These are phyloP conservation scores for Anisodus acutangulus DNA, from an alignment of 257 asterid species.

Conservation along the genomic window DNA sequence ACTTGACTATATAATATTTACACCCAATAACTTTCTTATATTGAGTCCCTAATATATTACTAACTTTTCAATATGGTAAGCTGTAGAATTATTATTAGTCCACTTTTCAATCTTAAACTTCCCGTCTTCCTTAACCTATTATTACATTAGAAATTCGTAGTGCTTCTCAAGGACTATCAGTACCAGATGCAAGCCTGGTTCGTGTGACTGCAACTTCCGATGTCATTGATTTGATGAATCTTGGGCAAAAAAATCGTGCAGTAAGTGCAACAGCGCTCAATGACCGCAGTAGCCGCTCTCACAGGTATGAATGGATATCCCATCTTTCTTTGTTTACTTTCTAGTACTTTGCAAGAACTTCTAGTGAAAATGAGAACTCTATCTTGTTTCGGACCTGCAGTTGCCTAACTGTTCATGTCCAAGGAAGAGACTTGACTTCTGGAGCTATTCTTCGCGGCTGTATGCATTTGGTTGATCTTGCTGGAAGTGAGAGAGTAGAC, in stretches of 20 bases:
- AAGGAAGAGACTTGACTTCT: conserved; percentile 87
- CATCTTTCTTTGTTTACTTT: neutral
- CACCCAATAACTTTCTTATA: conserved; percentile 8
- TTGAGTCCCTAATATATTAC: neutral
- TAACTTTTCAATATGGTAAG: neutral
- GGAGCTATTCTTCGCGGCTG: conserved; percentile 83
- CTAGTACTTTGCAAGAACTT: conserved; percentile 31
- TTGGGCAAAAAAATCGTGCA: conserved; percentile 85
- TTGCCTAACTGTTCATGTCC: conserved; percentile 93
- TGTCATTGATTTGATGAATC: conserved; percentile 79
- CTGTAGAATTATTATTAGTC: neutral
- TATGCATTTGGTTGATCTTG: conserved; percentile 99
- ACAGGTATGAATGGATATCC: conserved; percentile 54
- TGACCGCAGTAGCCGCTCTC: conserved; percentile 99
- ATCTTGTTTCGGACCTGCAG: conserved; percentile 44
- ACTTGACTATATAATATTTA: neutral
- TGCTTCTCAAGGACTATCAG: conserved; percentile 92
- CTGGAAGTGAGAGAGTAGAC: conserved; percentile 99
- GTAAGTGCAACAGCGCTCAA: conserved; percentile 98
- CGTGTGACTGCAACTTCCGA: conserved; percentile 59
- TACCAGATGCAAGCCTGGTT: conserved; percentile 71
- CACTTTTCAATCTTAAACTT: conserved; percentile 19
- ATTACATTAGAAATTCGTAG: conserved; percentile 88
- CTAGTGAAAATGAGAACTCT: conserved; percentile 26
- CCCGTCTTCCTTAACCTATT: conserved; percentile 50